Evolutionary conservation across 192 early-diverging fungal species (phyloP), one percentile per base, ranked within the genome.

Genomic region (Rhizophagus clarus): DNA sequence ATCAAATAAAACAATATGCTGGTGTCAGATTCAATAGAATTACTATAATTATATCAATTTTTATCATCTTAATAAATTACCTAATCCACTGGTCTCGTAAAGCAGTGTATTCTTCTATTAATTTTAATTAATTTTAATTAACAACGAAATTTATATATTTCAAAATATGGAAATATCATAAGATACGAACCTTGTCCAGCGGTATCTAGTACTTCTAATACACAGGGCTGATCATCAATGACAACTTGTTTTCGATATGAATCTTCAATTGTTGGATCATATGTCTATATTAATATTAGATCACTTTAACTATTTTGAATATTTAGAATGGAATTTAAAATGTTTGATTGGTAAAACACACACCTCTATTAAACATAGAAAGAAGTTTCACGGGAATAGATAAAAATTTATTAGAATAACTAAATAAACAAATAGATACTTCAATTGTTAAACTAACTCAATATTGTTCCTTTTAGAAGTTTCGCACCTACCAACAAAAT

Each of bases 241-340:
- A 97, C 97, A 20, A 97, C 96, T 87, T 97, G 96, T 88, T 97
- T 97, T 78, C 95, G 89, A 86, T 98, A 98, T 20, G 95, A 96
- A 85, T 97, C 98, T 87, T 98, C 97, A 80, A 98, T 99, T 12
- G 97, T 99, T 68, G 97, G 98, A 88, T 98, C 96, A 83, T 98
- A 99, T 79, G 95, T 98, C 88, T 93, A 90, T 86, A 68, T 29
- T 28, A 17, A 24, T 11, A n/a, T n/a, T n/a, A n/a, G n/a, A n/a
- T n/a, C n/a, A n/a, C n/a, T n/a, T 10, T 12, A 12, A 45, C 0
- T 45, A 45, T 45, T 45, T 45, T 45, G 34, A 45, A 45, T 45
- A 45, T 45, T 45, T 37, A 6, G 10, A 34, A 31, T 0, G 3
- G 3, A 69, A 40, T 34, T 40, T 0, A 34, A 69, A 61, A 62